Evolutionary conservation across 1,284 basidiomycete genomes (phyloP), one percentile per base, ranked within the genome.

Genomic region (Trichosporon coremiiforme): DNA sequence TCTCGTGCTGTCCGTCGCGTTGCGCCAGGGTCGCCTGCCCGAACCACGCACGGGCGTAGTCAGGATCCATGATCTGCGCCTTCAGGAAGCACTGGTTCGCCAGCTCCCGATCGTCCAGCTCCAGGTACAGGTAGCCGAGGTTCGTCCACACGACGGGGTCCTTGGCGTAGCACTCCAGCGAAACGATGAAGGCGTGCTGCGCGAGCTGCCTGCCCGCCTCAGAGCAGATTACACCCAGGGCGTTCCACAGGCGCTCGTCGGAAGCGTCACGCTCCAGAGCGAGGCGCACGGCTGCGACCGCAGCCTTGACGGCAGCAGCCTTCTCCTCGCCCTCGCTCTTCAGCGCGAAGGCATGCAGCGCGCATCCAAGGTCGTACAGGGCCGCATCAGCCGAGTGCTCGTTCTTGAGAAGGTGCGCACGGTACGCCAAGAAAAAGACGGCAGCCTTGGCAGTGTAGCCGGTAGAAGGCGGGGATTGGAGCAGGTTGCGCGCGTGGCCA

Each of bases 111-210:
- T 99, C 96, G 33, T 88, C 86, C 74, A 95, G 87, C 68, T 90
- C 84, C n/a, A 96, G 86, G 80, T 95, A 99, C 63, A 99, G 85
- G 69, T 98, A 86, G 0, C 96, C 97, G 2, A 99, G 87, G 78
- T 92, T 93, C 7, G 91, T 89, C 97, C 97, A 99, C 1, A 90
- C 88, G 5, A 85, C 79, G 13, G 90, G 89, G 77, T 90, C 90
- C 91, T 93, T 94, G 1, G 86, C 82, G 76, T 95, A 90, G 64
- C 92, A 86, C 76, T 98, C 95, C 66, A 98, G 84, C 7, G 95
- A 92, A 66, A 89, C 91, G 77, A 98, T 90, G 75, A 94, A 98
- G 8, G 93, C 91, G 84, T 99, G 95, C 80, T 99, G 96, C 5
- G 93, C 90, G 8, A 83, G 74, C 66, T 82, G 78, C 4, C 73